Evolutionary conservation across 169 alveolate species (phyloP), one percentile per base, ranked within the genome.

Genomic region (Plasmodium ovale): DNA sequence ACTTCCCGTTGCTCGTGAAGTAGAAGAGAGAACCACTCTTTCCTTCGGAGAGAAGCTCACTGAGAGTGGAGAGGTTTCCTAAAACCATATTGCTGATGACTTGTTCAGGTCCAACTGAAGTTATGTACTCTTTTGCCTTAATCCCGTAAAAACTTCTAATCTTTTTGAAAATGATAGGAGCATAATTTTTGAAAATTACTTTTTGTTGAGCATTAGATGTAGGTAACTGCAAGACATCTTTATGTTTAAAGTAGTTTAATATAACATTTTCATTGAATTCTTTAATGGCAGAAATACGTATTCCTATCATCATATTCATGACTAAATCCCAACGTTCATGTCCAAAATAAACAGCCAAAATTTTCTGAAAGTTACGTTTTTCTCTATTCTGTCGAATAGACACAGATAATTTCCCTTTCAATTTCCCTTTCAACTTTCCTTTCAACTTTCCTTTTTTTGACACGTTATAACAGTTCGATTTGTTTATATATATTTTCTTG

Each of bases 51-150:
- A 97, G 95, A 59, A 97, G 91, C 90, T 97, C 99, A 44, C 98
- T 95, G 59, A 98, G 94, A 3, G 99, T 95, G 56, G 98, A 93
- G 54, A 98, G 95, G 87, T 98, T 98, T n/a, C 99, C 99, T 87
- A 97, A 94, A n/a, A 97, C 95, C 97, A 98, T 95, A 79, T 97
- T 97, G 37, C 99, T 98, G 58, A 96, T 94, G 53, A 98, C 94
- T 88, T 97, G 99, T 90, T 98, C 99, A 3, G 99, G 99, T 0
- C 99, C 99, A 25, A 98, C 97, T 19, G 99, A 97, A 88, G 97
- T 94, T 54, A 97, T 85, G 87, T 98, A 98, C 69, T 94, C 96
- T 54, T 96, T 99, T 23, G 96, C 95, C 64, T 95, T 91, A 58
- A 98, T 94, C 4, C 98, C 97, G 71, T 95, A 97, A 79, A 93